phyloP scores from a whole-genome alignment of 306 rosid species.

The Quercus bicolor region DNA sequence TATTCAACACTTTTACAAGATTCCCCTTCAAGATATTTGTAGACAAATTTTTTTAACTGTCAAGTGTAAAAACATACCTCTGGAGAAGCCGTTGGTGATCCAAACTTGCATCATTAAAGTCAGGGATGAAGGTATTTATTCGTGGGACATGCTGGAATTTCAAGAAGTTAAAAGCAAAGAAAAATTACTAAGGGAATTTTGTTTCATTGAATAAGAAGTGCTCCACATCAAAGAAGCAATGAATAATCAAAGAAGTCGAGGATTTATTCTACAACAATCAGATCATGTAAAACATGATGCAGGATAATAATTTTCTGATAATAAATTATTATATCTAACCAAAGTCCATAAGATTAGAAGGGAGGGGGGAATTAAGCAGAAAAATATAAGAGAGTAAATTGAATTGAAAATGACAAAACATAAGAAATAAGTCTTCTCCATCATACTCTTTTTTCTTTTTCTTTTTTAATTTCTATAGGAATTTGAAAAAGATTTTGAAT shows the following conservation, averaged over 20 bases:
- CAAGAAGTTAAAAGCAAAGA: conserved; percentile 19
- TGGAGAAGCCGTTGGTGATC: conserved; percentile 84
- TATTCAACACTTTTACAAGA: background rate
- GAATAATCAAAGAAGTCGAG: background rate
- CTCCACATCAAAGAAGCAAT: conserved; percentile 1
- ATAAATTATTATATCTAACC: background rate
- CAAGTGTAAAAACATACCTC: conserved; percentile 45
- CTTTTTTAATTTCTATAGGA: background rate
- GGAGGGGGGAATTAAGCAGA: background rate
- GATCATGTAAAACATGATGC: background rate
- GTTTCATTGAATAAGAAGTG: background rate
- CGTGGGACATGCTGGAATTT: conserved; percentile 79
- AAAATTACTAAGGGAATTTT: background rate
- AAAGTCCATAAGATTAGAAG: background rate
- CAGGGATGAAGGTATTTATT: conserved; percentile 74
- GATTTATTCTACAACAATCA: background rate
- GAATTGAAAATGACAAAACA: background rate
- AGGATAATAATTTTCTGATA: background rate
- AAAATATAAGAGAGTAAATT: background rate
- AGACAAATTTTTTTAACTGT: background rate
- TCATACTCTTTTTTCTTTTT: background rate
- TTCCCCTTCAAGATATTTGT: background rate
- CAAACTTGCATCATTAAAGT: conserved; percentile 63
- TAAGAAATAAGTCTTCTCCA: background rate
- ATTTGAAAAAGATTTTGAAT: background rate